Percentiles rank a stretch among this genome's conserved stretches.
Evolutionary conservation across 495 filamentous ascomycete species (phyloP).

Genomic region (Rhypophila decipiens): DNA sequence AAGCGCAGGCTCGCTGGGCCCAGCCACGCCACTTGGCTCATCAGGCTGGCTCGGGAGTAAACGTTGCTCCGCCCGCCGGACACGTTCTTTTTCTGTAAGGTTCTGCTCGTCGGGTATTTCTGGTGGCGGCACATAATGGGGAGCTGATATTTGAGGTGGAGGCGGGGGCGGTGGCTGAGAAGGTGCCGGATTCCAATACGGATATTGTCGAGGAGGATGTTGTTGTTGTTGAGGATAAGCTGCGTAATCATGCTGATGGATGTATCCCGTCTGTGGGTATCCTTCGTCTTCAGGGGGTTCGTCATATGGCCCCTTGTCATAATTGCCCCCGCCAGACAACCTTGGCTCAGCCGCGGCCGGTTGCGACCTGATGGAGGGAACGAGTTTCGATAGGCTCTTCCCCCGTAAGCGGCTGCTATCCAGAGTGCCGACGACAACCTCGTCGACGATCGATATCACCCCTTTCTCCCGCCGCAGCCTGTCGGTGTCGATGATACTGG

Average conservation of each 20-base stretch:
- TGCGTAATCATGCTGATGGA: constrained; percentile 22
- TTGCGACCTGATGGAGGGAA: constrained; percentile 17
- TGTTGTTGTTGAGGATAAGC: constrained; percentile 13
- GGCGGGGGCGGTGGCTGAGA: constrained; percentile 5
- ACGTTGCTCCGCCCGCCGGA: constrained; percentile 59
- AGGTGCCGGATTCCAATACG: constrained; percentile 16
- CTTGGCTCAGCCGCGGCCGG: constrained; percentile 9
- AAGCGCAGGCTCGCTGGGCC: constrained; percentile 36
- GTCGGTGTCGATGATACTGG: constrained; percentile 83
- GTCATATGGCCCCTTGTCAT: constrained; percentile 13
- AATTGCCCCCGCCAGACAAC: constrained; percentile 3
- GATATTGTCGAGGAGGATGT: constrained; percentile 4
- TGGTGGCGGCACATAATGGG: constrained; percentile 46
- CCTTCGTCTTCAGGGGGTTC: constrained; percentile 6
- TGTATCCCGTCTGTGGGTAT: constrained; percentile 13
- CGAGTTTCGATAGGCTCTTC: constrained; percentile 35
- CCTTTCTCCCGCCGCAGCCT: constrained; percentile 80
- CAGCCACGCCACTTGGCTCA: constrained; percentile 19
- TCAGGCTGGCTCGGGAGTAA: constrained; percentile 64
- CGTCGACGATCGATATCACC: constrained; percentile 74
- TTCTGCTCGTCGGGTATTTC: constrained; percentile 46
- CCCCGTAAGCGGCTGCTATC: constrained; percentile 63
- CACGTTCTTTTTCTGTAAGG: constrained; percentile 61
- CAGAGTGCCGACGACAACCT: constrained; percentile 79
- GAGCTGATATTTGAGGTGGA: constrained; percentile 29